These are phyloP conservation scores for Dinochytrium kinnereticum DNA, from an alignment of 371 early-diverging fungal genomes.

Conservation along the genomic window DNA sequence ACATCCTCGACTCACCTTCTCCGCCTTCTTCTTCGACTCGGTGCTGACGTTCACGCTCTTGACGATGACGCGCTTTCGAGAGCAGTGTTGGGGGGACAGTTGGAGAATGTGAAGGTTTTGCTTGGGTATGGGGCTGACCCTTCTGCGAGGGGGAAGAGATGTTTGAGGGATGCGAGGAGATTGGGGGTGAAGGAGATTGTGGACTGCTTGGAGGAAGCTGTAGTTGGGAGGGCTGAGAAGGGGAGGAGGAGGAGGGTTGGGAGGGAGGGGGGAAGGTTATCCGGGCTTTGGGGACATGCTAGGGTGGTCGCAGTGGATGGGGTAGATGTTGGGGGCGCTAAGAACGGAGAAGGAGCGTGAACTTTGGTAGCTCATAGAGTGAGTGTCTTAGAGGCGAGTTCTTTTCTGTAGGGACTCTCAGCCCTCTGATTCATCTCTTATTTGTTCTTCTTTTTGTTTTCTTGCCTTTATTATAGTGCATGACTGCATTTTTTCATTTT, in stretches of 20 bases:
- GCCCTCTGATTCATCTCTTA: too few species aligned
- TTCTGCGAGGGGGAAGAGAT: neutral
- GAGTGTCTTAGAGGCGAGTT: too few species aligned
- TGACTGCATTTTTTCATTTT: too few species aligned
- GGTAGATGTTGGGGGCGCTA: too few species aligned
- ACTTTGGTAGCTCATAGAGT: too few species aligned
- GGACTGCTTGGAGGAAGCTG: neutral
- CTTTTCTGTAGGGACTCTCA: too few species aligned
- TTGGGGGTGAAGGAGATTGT: slow-evolving; percentile 7
- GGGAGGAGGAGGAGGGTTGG: neutral
- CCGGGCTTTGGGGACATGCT: slow-evolving; percentile 7
- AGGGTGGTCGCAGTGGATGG: slow-evolving; percentile 13
- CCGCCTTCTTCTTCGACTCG: neutral
- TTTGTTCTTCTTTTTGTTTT: too few species aligned
- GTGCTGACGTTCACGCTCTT: neutral
- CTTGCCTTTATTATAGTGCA: too few species aligned
- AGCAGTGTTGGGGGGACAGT: neutral
- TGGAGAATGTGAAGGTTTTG: neutral
- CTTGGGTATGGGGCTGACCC: neutral
- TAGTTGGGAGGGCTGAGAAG: neutral
- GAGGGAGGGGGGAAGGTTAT: neutral
- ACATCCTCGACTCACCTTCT: neutral
- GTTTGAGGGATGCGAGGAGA: slow-evolving; percentile 12
- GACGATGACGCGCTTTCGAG: slow-evolving; percentile 14
- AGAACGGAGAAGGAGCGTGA: too few species aligned